Base-by-base conservation (phyloP, 1,284 basidiomycete genomes). In the Apiotrichum sp. region DNA sequence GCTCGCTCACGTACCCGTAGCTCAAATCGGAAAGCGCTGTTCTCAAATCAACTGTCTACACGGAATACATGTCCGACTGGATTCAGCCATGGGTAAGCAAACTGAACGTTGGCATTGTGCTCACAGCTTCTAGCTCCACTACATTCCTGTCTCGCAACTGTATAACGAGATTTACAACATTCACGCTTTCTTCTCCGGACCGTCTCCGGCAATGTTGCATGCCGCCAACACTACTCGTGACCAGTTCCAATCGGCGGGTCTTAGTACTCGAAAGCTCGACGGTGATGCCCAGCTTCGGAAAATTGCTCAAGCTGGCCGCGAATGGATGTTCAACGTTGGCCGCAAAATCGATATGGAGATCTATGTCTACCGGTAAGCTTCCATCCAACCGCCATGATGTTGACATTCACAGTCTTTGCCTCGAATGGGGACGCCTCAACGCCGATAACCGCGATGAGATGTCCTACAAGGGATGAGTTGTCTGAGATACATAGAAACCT, bases 151-250 rank as follows among this genome's bases (percentile, higher is more conserved):
- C 36, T 91, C 91, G 0, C 80, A 87, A 33, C 81, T 85, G 4
- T 96, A 95, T 74, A 79, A 82, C 54, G 93, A 96, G 76, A 83
- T 97, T 50, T 95, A 96, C 78, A 93, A 95, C 68, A 83, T 97
- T 53, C 83, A 89, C 69, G 82, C 89, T 4, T 96, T 86, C 79
- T 96, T 95, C 78, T 89, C 88, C 0, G 91, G 91, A 2, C 84
- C 86, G 2, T 83, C 87, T 1, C 71, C 78, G 6, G 79, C 84
- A 1, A 83, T 85, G 55, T 74, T 87, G 11, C 71, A 78, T 14
- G 78, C 82, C 0, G 79, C 81, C 41, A 86, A 75, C 57, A 52
- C 65, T 10, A 75, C 74, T 0, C 63, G 67, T 16, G 66, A 67
- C 6, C 59, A 64, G 13, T 76, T 75, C 57, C 71, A 72, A 50